Percentiles rank a stretch among this genome's conserved stretches.
phyloP scores from a whole-genome alignment of 2,329 filamentous ascomycete genomes.

The Tolypocladium tundrense region DNA sequence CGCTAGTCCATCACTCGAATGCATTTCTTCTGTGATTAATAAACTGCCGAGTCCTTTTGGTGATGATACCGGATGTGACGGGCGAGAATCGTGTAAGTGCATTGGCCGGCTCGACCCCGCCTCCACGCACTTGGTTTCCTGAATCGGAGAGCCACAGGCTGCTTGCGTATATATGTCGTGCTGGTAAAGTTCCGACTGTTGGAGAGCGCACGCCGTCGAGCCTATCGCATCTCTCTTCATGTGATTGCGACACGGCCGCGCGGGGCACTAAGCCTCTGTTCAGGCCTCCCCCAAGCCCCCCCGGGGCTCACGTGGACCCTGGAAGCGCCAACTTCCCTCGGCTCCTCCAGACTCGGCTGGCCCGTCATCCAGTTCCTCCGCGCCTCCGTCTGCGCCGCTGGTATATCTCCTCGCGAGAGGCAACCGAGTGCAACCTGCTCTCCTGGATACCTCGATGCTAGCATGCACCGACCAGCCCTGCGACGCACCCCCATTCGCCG shows the following conservation, averaged over 20 bases:
- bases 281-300: background rate
- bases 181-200: background rate
- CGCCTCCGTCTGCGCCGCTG: background rate
- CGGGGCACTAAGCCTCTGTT: background rate
- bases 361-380: background rate
- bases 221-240: background rate
- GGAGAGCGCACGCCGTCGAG: background rate
- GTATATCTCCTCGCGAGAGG: background rate
- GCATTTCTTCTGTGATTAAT: conserved; percentile 5
- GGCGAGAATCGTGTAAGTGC: background rate
- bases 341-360: background rate
- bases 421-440: background rate
- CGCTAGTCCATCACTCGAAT: conserved; percentile 11
- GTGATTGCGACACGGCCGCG: background rate
- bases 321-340: background rate
- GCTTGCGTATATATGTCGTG: background rate
- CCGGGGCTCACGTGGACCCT: background rate
- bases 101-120: too few relatives aligned
- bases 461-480: background rate
- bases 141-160: too few relatives aligned
- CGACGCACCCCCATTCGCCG: background rate
- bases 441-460: background rate
- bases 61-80: background rate
- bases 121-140: too few relatives aligned
- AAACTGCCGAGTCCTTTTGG: background rate